These are phyloP conservation scores for Dalechampia spathulata DNA, from an alignment of 441 rosid genomes.

Conservation along the genomic window DNA sequence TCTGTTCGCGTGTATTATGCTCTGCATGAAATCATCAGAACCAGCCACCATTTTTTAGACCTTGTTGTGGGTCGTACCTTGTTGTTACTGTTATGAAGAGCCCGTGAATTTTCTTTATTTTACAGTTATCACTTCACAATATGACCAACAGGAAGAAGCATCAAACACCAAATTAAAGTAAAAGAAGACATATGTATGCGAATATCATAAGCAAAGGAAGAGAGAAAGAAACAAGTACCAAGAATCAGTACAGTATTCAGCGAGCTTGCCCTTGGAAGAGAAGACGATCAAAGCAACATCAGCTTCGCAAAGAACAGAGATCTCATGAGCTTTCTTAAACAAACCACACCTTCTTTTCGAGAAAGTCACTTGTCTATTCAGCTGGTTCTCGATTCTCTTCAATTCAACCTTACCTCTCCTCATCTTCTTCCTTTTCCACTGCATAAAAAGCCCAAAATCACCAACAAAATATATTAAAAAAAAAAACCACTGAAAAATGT, in stretches of 20 bases:
- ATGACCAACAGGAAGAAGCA: background rate
- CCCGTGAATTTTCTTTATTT: no score
- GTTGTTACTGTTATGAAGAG: no score
- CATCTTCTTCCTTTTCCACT: slow-evolving; percentile 33
- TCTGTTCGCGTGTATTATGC: no score
- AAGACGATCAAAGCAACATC: slow-evolving; percentile 77
- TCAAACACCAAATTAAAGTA: no score
- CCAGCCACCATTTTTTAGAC: no score
- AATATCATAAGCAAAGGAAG: background rate
- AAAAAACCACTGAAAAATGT: no score
- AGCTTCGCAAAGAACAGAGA: slow-evolving; percentile 90
- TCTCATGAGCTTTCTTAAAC: slow-evolving; percentile 87
- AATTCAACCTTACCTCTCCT: slow-evolving; percentile 93
- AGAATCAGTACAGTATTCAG: slow-evolving; percentile 74
- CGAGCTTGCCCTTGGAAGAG: slow-evolving; percentile 85
- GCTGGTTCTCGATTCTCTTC: slow-evolving; percentile 90
- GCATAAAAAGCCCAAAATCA: no score
- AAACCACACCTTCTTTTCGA: slow-evolving; percentile 80
- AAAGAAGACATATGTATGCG: background rate
- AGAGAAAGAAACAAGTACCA: slow-evolving; percentile 30
- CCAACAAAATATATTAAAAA: no score
- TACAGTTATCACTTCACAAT: no score
- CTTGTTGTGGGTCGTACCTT: no score
- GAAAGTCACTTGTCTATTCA: slow-evolving; percentile 88
- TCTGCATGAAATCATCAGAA: no score